These are phyloP conservation scores for Starmerella floris DNA, from an alignment of 805 yeast genomes.

Conservation along the genomic window DNA sequence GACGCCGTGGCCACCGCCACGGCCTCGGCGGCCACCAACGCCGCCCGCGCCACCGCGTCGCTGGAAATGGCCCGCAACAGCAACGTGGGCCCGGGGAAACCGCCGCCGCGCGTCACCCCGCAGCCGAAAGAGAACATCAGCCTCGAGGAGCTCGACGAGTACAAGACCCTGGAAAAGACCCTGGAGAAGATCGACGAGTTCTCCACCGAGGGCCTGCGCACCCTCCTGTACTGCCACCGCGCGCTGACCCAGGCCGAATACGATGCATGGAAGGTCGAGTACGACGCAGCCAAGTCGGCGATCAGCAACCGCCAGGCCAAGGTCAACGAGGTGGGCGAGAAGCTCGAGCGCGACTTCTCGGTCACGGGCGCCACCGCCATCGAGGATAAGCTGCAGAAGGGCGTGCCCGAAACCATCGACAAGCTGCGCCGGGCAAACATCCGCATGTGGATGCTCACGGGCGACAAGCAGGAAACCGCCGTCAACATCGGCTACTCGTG, in stretches of 20 bases:
- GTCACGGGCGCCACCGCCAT: constrained; percentile 90
- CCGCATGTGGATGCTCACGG: constrained; percentile 95
- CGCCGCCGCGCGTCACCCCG: not conserved
- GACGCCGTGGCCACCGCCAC: constrained; percentile 7
- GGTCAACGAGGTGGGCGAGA: constrained; percentile 60
- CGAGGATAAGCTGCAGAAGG: constrained; percentile 90
- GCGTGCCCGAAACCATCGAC: constrained; percentile 92
- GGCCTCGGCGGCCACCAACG: constrained; percentile 6
- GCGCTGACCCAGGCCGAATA: constrained; percentile 53
- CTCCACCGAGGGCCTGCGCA: constrained; percentile 88
- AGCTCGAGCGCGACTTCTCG: constrained; percentile 54
- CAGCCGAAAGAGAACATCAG: not conserved
- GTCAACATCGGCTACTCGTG: constrained; percentile 94
- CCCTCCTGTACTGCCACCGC: constrained; percentile 67
- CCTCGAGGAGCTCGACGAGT: constrained; percentile 46
- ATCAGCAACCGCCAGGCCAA: constrained; percentile 49
- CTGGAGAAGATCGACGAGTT: constrained; percentile 85
- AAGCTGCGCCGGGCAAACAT: constrained; percentile 86
- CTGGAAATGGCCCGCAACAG: constrained; percentile 1
- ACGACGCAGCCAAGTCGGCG: constrained; percentile 64
- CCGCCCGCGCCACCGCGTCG: constrained; percentile 3
- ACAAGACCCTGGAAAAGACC: constrained; percentile 66
- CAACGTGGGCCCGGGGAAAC: not conserved
- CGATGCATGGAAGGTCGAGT: constrained; percentile 51
- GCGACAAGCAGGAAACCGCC: constrained; percentile 96